These are phyloP conservation scores for Capsella rubella DNA, from an alignment of 441 rosid species.

Conservation along the genomic window DNA sequence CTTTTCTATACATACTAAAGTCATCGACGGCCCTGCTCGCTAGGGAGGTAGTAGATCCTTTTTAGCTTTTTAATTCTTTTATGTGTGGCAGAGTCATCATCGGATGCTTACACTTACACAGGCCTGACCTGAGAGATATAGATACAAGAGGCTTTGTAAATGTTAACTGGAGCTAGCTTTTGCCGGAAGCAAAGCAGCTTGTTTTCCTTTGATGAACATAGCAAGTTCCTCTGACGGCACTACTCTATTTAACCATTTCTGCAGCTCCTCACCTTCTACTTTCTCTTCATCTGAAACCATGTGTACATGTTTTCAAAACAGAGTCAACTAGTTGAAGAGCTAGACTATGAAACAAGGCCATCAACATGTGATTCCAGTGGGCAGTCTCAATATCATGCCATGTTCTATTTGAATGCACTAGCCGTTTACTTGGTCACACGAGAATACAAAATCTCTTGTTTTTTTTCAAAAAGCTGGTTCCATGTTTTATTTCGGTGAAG, in stretches of 20 bases:
- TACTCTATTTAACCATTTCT: conserved; percentile 74
- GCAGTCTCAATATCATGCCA: neutral
- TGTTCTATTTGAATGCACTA: neutral
- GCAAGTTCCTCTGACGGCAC: conserved; percentile 76
- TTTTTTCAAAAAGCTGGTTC: neutral
- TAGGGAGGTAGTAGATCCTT: conserved; percentile 7
- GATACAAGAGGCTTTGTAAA: conserved; percentile 8
- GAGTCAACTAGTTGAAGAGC: conserved; percentile 5
- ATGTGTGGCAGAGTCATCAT: conserved; percentile 24
- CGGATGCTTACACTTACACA: conserved; percentile 32
- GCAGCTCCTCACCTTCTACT: conserved; percentile 88
- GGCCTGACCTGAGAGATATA: conserved; percentile 11
- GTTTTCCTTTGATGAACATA: conserved; percentile 61
- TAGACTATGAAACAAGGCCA: neutral
- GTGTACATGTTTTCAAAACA: neutral
- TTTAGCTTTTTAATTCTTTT: conserved; percentile 20
- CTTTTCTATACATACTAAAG: conserved; percentile 17
- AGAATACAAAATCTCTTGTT: neutral
- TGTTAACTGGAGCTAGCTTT: conserved; percentile 37
- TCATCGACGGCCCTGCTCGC: neutral
- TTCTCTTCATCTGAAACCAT: conserved; percentile 74
- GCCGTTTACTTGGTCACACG: neutral
- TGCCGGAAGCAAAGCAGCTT: conserved; percentile 57
- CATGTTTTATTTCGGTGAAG: neutral
- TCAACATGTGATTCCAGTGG: neutral